Conservation (phyloP, 441 rosid genomes). For the Pelargonium citronellum region DNA sequence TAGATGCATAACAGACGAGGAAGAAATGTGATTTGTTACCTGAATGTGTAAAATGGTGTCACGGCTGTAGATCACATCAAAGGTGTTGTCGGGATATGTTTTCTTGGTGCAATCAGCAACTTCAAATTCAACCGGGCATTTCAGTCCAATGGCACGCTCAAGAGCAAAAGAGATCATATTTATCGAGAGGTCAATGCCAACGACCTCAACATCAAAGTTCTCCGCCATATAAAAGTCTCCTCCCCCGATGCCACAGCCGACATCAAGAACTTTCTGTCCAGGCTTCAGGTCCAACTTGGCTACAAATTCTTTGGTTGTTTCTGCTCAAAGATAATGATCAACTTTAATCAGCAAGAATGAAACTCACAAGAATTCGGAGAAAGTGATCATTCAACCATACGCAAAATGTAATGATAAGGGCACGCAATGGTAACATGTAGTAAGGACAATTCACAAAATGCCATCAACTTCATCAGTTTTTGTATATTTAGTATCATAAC, state of each 20-base stretch:
- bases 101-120: conserved; percentile 92
- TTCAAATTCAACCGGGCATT: conserved; percentile 83
- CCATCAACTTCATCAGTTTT: too few species aligned
- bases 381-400: neutral
- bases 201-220: conserved; percentile 70
- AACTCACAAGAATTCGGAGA: conserved; percentile 5
- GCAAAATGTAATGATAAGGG: too few species aligned
- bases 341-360: conserved; percentile 5
- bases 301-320: conserved; percentile 92
- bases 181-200: conserved; percentile 88
- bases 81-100: conserved; percentile 58
- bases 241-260: conserved; percentile 99
- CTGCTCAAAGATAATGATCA: conserved; percentile 35
- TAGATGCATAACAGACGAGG: neutral
- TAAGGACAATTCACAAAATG: too few species aligned
- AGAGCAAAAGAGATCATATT: conserved; percentile 93
- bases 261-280: conserved; percentile 91
- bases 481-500: too few species aligned
- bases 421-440: too few species aligned
- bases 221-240: conserved; percentile 97
- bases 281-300: conserved; percentile 73
- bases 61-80: conserved; percentile 92
- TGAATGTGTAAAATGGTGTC: conserved; percentile 91
- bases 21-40: conserved; percentile 26
- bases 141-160: conserved; percentile 89